Evolutionary conservation across 2,329 filamentous ascomycete genomes (phyloP).

Genomic region (Fusarium dlaminii): DNA sequence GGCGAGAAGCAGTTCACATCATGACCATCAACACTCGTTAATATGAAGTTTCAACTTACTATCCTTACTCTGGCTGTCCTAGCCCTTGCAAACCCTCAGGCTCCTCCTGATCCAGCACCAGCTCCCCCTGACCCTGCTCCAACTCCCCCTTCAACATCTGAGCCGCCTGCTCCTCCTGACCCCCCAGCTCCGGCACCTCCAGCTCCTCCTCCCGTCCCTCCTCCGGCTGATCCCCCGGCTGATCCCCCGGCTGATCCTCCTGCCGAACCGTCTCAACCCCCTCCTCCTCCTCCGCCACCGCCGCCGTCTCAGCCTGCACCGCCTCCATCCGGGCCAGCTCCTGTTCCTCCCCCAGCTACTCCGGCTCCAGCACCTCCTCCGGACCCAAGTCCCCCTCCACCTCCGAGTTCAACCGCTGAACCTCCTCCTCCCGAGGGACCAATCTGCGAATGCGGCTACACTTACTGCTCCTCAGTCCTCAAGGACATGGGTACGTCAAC

Average conservation of each 20-base stretch:
- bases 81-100: constrained; percentile 40
- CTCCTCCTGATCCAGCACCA: constrained; percentile 28
- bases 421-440: constrained; percentile 41
- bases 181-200: neutral
- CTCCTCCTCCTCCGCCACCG: constrained; percentile 6
- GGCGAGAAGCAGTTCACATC: neutral
- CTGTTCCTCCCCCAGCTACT: constrained; percentile 18
- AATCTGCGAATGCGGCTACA: constrained; percentile 54
- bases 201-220: neutral
- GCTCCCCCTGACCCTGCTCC: constrained; percentile 7
- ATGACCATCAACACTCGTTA: constrained; percentile 7
- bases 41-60: constrained; percentile 42
- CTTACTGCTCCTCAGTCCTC: constrained; percentile 53
- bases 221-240: neutral
- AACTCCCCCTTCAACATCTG: constrained; percentile 8
- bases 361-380: constrained; percentile 38
- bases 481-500: constrained; percentile 47
- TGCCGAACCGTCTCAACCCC: constrained; percentile 1
- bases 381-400: constrained; percentile 29
- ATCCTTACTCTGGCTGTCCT: constrained; percentile 37
- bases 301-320: neutral
- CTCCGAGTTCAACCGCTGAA: constrained; percentile 30
- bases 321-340: constrained; percentile 17
- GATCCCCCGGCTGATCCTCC: constrained; percentile 1
- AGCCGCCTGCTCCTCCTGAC: neutral